Conservation (phyloP, 2,329 filamentous ascomycete genomes). For the Phyllosticta citrichinensis region DNA sequence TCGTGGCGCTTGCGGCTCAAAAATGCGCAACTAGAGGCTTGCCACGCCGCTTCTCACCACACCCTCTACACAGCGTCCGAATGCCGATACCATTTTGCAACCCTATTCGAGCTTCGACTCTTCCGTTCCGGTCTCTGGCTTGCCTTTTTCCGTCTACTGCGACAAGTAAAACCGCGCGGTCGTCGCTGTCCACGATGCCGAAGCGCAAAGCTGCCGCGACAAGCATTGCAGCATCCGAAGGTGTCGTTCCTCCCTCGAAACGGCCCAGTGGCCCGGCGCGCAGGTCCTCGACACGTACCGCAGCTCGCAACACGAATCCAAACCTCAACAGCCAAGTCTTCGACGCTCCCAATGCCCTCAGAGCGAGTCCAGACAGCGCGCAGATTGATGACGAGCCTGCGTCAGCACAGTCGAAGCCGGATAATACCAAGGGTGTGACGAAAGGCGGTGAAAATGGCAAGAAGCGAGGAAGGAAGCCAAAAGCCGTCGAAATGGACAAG, state of each 20-base stretch:
- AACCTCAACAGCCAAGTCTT: slow-evolving; percentile 30
- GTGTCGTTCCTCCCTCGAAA: slow-evolving; percentile 1
- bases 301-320: slow-evolving; percentile 17
- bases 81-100: background rate
- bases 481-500: background rate
- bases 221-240: background rate
- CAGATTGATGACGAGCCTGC: slow-evolving; percentile 13
- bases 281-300: background rate
- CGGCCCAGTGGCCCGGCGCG: background rate
- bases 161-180: background rate
- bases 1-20: background rate
- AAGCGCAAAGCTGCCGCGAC: slow-evolving; percentile 5
- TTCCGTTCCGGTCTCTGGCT: background rate
- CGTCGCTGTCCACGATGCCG: background rate
- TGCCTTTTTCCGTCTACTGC: background rate
- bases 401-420: background rate
- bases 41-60: background rate
- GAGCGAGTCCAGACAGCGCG: slow-evolving; percentile 35
- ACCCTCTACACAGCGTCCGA: background rate
- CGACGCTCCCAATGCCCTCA: slow-evolving; percentile 31
- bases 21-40: background rate
- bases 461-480: background rate
- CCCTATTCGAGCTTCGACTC: background rate
- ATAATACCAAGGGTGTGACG: background rate
- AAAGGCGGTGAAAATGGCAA: background rate